phyloP scores from a whole-genome alignment of 768 basidiomycete genomes.

The Collybia nuda region DNA sequence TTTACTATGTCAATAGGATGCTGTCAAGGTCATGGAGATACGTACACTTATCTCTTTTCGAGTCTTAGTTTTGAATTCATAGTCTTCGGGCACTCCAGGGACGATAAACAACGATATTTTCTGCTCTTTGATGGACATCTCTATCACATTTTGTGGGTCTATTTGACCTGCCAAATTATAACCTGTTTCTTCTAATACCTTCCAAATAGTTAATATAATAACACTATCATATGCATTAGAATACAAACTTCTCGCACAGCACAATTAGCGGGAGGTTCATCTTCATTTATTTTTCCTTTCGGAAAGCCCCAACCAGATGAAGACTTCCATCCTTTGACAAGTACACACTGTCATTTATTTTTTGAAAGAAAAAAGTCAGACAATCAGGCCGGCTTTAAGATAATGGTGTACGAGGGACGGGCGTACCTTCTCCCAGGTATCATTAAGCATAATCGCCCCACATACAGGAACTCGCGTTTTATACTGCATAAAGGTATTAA shows the following conservation, averaged over 20 bases:
- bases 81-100: constrained; percentile 84
- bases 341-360: constrained; percentile 71
- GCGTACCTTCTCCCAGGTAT: constrained; percentile 87
- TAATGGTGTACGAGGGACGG: constrained; percentile 5
- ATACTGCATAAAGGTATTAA: constrained; percentile 91
- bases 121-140: constrained; percentile 88
- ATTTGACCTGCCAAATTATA: constrained; percentile 79
- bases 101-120: constrained; percentile 90
- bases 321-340: constrained; percentile 98
- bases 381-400: constrained; percentile 2
- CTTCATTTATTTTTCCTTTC: constrained; percentile 98
- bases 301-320: constrained; percentile 99
- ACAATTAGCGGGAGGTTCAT: constrained; percentile 80
- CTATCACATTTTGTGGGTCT: constrained; percentile 68
- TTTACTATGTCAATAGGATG: constrained; percentile 1
- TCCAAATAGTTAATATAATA: neutral
- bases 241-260: constrained; percentile 84
- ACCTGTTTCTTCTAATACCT: constrained; percentile 98
- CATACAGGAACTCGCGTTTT: constrained; percentile 97
- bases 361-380: constrained; percentile 4
- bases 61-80: constrained; percentile 88
- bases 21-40: constrained; percentile 11
- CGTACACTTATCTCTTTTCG: constrained; percentile 97
- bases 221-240: constrained; percentile 11
- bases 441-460: constrained; percentile 94